phyloP scores from a whole-genome alignment of 2,329 filamentous ascomycete species.

The Monosporascus sp. region DNA sequence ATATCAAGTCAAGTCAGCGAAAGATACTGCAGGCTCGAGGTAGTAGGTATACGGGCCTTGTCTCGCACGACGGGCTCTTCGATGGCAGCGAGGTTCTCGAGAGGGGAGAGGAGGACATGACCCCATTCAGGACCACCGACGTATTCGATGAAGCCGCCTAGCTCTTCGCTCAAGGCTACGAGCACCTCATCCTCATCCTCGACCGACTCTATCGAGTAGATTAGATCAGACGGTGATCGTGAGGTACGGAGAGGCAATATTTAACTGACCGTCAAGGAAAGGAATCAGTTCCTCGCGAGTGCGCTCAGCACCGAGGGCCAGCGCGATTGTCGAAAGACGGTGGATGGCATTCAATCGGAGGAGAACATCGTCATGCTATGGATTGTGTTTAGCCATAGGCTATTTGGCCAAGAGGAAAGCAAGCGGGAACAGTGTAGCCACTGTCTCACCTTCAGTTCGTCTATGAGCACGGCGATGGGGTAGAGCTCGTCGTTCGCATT shows the following conservation, averaged over 20 bases:
- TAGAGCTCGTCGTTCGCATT: conserved; percentile 98
- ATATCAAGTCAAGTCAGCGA: conserved; percentile 4
- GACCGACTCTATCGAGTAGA: conserved; percentile 70
- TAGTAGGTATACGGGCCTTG: conserved; percentile 60
- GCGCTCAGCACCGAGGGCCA: conserved; percentile 90
- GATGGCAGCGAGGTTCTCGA: conserved; percentile 97
- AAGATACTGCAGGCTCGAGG: conserved; percentile 6
- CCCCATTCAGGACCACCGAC: conserved; percentile 91
- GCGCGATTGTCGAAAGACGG: conserved; percentile 94
- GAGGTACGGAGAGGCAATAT: conserved; percentile 7
- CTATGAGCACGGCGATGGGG: conserved; percentile 98
- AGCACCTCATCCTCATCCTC: conserved; percentile 99
- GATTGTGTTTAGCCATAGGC: conserved; percentile 21
- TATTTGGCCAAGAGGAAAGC: conserved; percentile 6
- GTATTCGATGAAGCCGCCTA: conserved; percentile 95
- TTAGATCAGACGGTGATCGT: conserved; percentile 21
- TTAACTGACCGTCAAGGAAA: conserved; percentile 86
- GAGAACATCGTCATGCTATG: conserved; percentile 94
- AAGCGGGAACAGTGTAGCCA: conserved; percentile 13
- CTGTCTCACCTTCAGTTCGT: conserved; percentile 86
- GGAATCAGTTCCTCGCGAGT: conserved; percentile 98
- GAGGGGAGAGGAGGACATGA: conserved; percentile 91
- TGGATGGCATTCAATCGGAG: conserved; percentile 98
- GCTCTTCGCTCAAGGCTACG: conserved; percentile 92
- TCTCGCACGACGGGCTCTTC: conserved; percentile 96